Conservation (phyloP, 2,329 filamentous ascomycete genomes). For the Fusarium pseudoanthophilum region DNA sequence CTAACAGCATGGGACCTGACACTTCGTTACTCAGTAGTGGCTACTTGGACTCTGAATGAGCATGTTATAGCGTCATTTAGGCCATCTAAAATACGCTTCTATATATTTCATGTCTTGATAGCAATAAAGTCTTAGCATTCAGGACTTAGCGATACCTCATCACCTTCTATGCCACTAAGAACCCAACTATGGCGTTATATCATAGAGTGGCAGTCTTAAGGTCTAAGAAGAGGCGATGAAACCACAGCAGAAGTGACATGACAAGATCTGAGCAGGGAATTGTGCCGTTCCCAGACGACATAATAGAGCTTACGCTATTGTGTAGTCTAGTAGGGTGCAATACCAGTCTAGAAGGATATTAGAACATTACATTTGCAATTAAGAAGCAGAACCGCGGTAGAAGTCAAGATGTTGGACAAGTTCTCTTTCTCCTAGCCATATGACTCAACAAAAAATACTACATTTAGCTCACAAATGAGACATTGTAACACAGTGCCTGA, state of each 20-base stretch:
- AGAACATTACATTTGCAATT: neutral
- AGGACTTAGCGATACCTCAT: neutral
- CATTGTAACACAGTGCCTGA: neutral
- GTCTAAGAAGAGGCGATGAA: neutral
- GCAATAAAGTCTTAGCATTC: neutral
- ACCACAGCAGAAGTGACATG: neutral
- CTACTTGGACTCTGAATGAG: neutral
- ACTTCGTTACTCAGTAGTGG: neutral
- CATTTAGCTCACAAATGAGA: neutral
- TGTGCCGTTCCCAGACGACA: neutral
- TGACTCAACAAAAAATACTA: neutral
- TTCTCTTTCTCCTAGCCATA: neutral
- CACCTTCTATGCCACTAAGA: rapidly evolving
- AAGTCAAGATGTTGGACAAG: no score
- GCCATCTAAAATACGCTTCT: rapidly evolving
- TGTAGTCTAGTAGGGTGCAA: neutral
- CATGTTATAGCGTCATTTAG: rapidly evolving
- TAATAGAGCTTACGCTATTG: neutral
- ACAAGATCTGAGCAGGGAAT: neutral
- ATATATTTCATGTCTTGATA: neutral
- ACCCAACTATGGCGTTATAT: neutral
- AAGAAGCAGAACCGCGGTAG: neutral
- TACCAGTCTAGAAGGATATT: neutral
- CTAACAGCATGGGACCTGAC: rapidly evolving
- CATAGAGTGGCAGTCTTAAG: neutral